Conservation (phyloP, 352 stramenopile genomes). For the Phytophthora sansomeana region DNA sequence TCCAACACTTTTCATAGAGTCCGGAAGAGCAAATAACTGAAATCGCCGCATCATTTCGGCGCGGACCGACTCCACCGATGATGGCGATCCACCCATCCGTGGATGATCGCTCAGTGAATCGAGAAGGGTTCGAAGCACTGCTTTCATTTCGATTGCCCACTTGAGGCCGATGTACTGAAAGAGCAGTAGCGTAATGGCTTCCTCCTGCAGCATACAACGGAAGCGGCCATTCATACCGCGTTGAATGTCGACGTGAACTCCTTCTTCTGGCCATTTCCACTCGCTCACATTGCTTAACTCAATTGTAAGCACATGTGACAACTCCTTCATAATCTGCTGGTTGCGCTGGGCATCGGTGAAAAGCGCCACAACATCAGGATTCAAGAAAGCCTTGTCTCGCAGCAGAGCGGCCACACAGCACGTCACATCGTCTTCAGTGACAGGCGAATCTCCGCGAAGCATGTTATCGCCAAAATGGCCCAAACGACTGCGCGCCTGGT, state of each 20-base stretch:
- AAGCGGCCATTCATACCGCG: conserved; percentile 58
- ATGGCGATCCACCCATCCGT: conserved; percentile 5
- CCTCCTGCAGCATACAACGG: conserved; percentile 52
- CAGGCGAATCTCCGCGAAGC: conserved; percentile 12
- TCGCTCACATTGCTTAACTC: conserved; percentile 53
- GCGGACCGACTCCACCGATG: conserved; percentile 26
- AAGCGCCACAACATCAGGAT: conserved; percentile 43
- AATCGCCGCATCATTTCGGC: conserved; percentile 30
- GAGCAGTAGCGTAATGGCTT: conserved; percentile 53
- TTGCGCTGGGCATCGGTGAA: conserved; percentile 45
- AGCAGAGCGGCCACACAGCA: conserved; percentile 41
- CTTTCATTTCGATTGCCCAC: conserved; percentile 42
- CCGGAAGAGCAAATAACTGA: conserved; percentile 35
- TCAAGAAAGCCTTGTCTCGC: conserved; percentile 40
- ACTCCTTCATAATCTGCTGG: conserved; percentile 44
- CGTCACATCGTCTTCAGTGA: conserved; percentile 38
- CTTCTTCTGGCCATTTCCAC: conserved; percentile 44
- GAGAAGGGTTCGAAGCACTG: conserved; percentile 32
- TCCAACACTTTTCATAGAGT: conserved; percentile 22
- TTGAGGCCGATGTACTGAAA: conserved; percentile 54
- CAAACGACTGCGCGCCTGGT: conserved; percentile 19
- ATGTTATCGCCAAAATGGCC: conserved; percentile 38
- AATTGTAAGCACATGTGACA: conserved; percentile 58
- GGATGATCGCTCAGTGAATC: conserved; percentile 24
- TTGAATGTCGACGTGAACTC: conserved; percentile 47